A percentile compares a stretch with the other conserved stretches of the same genome.
phyloP scores from a whole-genome alignment of 352 stramenopile genomes.

The Aphanomyces invadans region DNA sequence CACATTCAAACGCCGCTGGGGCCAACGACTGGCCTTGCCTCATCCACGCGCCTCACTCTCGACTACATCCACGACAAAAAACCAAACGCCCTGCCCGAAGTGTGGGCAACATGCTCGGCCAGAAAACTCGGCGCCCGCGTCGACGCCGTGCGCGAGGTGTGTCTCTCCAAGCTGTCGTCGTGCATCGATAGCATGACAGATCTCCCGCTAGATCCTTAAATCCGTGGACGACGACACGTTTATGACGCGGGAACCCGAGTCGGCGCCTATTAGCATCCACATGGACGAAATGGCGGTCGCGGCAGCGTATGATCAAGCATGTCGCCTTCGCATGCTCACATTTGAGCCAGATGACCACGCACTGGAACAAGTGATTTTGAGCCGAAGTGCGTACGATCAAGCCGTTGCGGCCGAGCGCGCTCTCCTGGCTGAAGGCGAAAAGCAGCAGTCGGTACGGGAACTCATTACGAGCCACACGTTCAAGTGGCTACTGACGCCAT shows the following conservation, averaged over 20 bases:
- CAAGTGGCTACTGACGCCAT: neutral
- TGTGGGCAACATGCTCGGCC: neutral
- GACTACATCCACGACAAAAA: neutral
- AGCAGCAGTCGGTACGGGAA: neutral
- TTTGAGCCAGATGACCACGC: neutral
- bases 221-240: neutral
- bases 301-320: neutral
- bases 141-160: neutral
- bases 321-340: neutral
- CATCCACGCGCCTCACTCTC: neutral
- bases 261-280: constrained; percentile 4
- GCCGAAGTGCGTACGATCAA: neutral
- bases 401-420: neutral
- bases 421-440: neutral
- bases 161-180: neutral
- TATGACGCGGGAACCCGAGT: neutral
- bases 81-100: neutral
- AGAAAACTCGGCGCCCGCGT: neutral
- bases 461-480: constrained; percentile 4
- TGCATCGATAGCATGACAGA: neutral
- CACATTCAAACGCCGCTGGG: constrained; percentile 1
- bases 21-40: neutral
- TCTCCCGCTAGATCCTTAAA: neutral
- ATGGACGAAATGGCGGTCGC: neutral
- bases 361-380: constrained; percentile 1